These are phyloP conservation scores for Emergomyces africanus DNA, from an alignment of 2,329 filamentous ascomycete species.

Conservation along the genomic window DNA sequence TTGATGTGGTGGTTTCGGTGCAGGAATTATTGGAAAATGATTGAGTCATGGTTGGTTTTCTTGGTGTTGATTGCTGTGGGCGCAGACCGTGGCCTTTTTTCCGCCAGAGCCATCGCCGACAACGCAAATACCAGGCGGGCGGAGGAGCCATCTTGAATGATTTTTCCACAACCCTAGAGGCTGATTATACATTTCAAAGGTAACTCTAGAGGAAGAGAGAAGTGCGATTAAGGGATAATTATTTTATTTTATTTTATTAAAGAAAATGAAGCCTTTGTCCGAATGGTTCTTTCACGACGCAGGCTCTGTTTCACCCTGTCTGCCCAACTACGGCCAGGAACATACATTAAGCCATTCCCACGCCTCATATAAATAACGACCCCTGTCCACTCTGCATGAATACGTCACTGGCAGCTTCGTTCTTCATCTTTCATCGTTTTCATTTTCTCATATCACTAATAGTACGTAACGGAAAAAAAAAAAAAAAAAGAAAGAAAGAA, in stretches of 20 bases:
- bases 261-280: background rate
- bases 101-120: background rate
- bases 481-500: conserved; percentile 5
- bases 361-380: background rate
- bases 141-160: background rate
- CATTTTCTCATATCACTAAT: background rate
- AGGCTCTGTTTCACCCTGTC: background rate
- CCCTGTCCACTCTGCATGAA: background rate
- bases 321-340: background rate
- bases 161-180: background rate
- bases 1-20: background rate
- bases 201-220: background rate
- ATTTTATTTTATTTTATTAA: background rate
- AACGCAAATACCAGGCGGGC: background rate
- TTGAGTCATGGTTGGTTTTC: conserved; percentile 5
- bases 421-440: background rate
- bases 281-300: background rate
- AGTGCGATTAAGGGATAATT: background rate
- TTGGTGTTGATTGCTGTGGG: background rate
- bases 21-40: background rate
- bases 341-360: background rate
- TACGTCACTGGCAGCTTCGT: background rate
- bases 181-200: background rate
- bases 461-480: background rate
- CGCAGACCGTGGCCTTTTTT: background rate